Percentiles rank a stretch among this genome's conserved stretches.
phyloP scores from a whole-genome alignment of 192 early-diverging fungal species.

The Entophlyctis luteolus region DNA sequence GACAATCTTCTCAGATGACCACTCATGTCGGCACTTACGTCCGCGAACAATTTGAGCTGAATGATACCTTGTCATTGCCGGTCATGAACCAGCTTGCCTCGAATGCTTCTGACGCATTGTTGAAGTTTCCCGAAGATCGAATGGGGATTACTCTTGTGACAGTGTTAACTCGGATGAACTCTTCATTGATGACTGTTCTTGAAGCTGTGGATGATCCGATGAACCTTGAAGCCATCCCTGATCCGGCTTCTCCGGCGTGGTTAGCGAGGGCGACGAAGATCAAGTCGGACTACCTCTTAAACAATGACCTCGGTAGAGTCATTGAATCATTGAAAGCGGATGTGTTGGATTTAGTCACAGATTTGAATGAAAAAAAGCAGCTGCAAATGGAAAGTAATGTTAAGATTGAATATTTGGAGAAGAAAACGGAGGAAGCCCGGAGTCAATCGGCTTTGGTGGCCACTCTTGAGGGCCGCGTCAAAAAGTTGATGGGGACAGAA shows the following conservation, averaged over 20 bases:
- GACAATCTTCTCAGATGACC: slow-evolving; percentile 9
- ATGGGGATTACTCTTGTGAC: slow-evolving; percentile 61
- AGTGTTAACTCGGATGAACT: slow-evolving; percentile 42
- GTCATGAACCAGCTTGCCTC: slow-evolving; percentile 54
- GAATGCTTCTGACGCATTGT: slow-evolving; percentile 53
- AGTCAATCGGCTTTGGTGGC: slow-evolving; percentile 50
- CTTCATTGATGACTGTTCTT: slow-evolving; percentile 45
- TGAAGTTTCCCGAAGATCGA: slow-evolving; percentile 53
- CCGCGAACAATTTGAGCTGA: slow-evolving; percentile 42
- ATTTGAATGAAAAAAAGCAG: slow-evolving; percentile 80
- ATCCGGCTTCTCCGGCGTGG: slow-evolving; percentile 64
- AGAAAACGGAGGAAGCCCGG: slow-evolving; percentile 53
- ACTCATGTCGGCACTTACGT: slow-evolving; percentile 39
- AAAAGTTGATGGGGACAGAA: slow-evolving; percentile 57
- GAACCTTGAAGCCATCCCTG: slow-evolving; percentile 43
- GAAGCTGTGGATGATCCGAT: slow-evolving; percentile 51
- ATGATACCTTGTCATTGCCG: slow-evolving; percentile 37
- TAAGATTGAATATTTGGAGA: slow-evolving; percentile 79
- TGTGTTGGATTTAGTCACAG: slow-evolving; percentile 72
- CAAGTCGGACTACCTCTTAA: slow-evolving; percentile 75
- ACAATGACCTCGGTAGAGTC: slow-evolving; percentile 74
- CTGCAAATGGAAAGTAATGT: slow-evolving; percentile 67
- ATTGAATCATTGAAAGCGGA: slow-evolving; percentile 73
- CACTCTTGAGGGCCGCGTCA: slow-evolving; percentile 57
- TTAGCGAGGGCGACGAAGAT: slow-evolving; percentile 69